Percentiles rank a stretch among this genome's conserved stretches.
Conservation (phyloP, 306 rosid genomes). For the Acmispon strigosus region DNA sequence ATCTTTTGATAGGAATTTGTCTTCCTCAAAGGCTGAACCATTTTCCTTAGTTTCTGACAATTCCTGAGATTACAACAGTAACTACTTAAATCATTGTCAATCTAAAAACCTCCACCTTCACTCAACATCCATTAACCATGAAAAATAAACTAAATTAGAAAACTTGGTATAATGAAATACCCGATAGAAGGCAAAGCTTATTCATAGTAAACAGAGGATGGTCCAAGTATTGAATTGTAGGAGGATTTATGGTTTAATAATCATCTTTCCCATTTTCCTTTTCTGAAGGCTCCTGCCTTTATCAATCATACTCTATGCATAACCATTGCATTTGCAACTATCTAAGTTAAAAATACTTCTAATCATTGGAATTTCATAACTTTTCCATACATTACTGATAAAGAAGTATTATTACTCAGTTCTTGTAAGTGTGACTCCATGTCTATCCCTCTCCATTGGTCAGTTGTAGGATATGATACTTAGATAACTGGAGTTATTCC, state of each 20-base stretch:
- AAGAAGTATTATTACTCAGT: not conserved
- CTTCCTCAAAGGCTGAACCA: slow-evolving; percentile 80
- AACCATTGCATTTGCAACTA: not conserved
- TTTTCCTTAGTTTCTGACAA: slow-evolving; percentile 43
- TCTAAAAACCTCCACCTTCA: not conserved
- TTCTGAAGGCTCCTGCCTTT: not conserved
- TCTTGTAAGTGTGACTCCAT: not conserved
- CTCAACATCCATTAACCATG: slow-evolving; percentile 15
- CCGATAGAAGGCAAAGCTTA: not conserved
- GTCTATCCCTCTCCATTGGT: not conserved
- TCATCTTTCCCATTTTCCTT: not conserved
- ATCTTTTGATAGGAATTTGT: slow-evolving; percentile 68
- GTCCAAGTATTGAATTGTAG: not conserved
- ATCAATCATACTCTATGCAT: not conserved
- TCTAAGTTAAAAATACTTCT: not conserved
- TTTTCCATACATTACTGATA: not conserved
- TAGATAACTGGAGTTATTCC: not conserved
- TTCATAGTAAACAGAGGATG: not conserved
- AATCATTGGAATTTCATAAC: not conserved
- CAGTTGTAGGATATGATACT: not conserved
- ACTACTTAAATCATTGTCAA: slow-evolving; percentile 20
- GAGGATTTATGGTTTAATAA: not conserved
- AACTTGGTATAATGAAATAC: not conserved
- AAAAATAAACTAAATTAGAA: not conserved
- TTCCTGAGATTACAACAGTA: slow-evolving; percentile 50